Conservation (phyloP, 305 asterid genomes). For the Nicotiana rustica region DNA sequence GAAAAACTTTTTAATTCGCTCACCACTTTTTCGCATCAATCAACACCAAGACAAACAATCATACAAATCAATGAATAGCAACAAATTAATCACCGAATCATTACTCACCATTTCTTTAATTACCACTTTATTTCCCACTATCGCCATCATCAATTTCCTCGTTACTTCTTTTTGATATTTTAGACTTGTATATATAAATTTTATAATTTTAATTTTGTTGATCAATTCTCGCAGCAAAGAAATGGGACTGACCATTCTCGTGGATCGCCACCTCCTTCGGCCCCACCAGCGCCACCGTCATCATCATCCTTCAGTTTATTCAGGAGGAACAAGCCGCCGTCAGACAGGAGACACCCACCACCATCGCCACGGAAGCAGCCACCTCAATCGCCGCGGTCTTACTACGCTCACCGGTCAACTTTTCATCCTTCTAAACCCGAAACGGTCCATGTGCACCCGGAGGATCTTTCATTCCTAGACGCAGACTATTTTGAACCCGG, state of each 20-base stretch:
- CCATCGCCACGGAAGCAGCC: constrained; percentile 26
- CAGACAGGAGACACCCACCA: constrained; percentile 44
- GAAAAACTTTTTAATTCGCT: not conserved
- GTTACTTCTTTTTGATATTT: not conserved
- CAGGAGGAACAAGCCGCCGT: constrained; percentile 41
- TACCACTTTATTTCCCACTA: not conserved
- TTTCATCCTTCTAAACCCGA: constrained; percentile 50
- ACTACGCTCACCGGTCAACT: constrained; percentile 35
- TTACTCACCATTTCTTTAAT: not conserved
- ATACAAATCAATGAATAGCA: not conserved
- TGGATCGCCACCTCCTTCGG: constrained; percentile 26
- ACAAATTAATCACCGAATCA: not conserved
- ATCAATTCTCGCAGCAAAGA: constrained; percentile 30
- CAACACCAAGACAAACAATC: constrained; percentile 1
- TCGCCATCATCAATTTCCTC: constrained; percentile 5
- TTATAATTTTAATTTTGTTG: not conserved
- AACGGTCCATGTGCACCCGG: constrained; percentile 49
- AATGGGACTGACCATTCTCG: constrained; percentile 29
- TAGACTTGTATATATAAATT: too few relatives aligned
- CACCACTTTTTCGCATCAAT: not conserved
- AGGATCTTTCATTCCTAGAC: constrained; percentile 46
- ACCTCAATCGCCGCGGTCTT: constrained; percentile 34
- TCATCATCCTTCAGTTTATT: constrained; percentile 40
- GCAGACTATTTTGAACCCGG: constrained; percentile 35
- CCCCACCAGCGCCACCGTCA: constrained; percentile 40